Base-by-base conservation (phyloP, 1,284 basidiomycete species). In the Austroboletus niveus region DNA sequence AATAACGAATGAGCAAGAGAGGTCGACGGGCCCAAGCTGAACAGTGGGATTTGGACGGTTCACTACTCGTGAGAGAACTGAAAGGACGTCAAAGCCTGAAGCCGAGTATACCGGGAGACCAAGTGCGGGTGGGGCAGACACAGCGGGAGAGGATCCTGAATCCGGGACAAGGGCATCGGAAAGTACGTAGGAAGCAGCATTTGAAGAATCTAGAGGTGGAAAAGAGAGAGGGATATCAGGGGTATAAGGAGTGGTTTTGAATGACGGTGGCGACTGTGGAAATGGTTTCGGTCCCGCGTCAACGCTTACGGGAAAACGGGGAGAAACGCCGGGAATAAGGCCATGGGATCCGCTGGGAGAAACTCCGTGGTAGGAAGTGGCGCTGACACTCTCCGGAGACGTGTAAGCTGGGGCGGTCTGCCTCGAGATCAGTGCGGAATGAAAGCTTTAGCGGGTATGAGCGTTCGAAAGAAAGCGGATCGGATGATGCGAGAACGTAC, bases 31-130 rank as follows among this genome's bases (percentile, higher is more conserved):
- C 9, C 95, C 95, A 17, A 98, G 80, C 7, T 79, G 71, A 44
- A 97, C 82, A 53, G 79, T 83, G 1, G 92, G 92, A 59, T 89
- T 80, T 0, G 85, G 84, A 2, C 94, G 81, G 15, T 76, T 80
- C 3, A 81, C 85, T 14, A 98, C 87, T 11, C 91, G 80, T 5
- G 86, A 79, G 22, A 98, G 77, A 36, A 97, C 81, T 40, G 86
- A 83, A 46, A 98, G 75, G 52, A 95, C 79, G 66, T 98, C 94
- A 58, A 97, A 95, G 8, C 95, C 95, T 0, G 92, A 89, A 0
- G 85, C 75, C 1, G 92, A 94, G 72, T 98, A 98, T 11, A 87
- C 68, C n/a, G 78, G 71, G n/a, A 78, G 68, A 32, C 71, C 70
- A 24, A 70, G 57, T 31, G 63, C 48, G 10, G 72, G 64, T 17